Percentiles rank a stretch among this genome's conserved stretches.
Evolutionary conservation across 768 basidiomycete species (phyloP).

Genomic region (Xanthoconium stramineum): DNA sequence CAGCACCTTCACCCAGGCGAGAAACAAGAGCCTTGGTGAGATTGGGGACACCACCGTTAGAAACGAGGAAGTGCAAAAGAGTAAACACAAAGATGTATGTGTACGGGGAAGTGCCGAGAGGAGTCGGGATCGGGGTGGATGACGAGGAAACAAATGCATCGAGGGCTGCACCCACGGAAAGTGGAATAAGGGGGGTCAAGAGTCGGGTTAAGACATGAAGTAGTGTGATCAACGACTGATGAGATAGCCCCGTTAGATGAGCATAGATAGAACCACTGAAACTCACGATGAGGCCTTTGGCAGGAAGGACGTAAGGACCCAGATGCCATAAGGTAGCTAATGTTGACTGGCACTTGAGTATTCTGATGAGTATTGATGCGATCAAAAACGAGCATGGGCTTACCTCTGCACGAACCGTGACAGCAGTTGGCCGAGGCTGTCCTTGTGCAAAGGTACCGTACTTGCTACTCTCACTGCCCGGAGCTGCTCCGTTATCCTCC

Average conservation of each 20-base stretch:
- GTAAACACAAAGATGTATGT: slow-evolving; percentile 66
- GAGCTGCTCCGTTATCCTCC: slow-evolving; percentile 38
- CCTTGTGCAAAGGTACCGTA: slow-evolving; percentile 65
- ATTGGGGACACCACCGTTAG: slow-evolving; percentile 71
- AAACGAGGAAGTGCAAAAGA: slow-evolving; percentile 67
- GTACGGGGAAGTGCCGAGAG: slow-evolving; percentile 54
- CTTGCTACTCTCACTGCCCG: slow-evolving; percentile 43
- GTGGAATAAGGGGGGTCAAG: slow-evolving; percentile 71
- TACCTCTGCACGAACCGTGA: slow-evolving; percentile 7
- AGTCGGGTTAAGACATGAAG: slow-evolving; percentile 72
- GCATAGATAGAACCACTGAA: background rate
- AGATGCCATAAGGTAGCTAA: slow-evolving; percentile 17
- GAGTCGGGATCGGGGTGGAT: slow-evolving; percentile 18
- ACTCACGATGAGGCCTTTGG: slow-evolving; percentile 26
- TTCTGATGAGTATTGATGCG: background rate
- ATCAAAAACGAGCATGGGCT: background rate
- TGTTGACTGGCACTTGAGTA: slow-evolving; percentile 15
- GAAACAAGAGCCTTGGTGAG: slow-evolving; percentile 74
- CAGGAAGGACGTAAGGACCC: slow-evolving; percentile 17
- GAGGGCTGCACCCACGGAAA: slow-evolving; percentile 53
- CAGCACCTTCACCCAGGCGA: slow-evolving; percentile 87
- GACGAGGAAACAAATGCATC: slow-evolving; percentile 18
- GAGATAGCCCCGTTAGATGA: slow-evolving; percentile 1
- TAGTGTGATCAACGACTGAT: slow-evolving; percentile 61
- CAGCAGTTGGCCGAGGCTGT: slow-evolving; percentile 7